phyloP scores from a whole-genome alignment of 352 stramenopile genomes.

The Pythium angustatum region DNA sequence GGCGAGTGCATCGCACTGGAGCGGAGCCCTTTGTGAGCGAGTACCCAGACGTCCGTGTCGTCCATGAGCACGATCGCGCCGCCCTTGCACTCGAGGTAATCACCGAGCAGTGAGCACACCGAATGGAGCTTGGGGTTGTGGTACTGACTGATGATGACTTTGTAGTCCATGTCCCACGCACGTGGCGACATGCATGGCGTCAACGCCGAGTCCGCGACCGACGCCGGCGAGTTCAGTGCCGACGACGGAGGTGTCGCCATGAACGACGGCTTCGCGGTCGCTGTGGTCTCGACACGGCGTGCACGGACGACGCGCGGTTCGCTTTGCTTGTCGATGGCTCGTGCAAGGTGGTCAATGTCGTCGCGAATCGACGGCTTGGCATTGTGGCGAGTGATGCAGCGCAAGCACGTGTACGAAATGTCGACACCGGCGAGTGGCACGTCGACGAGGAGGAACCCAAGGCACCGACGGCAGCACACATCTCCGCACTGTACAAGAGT shows the following conservation, averaged over 20 bases:
- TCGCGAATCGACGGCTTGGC: conserved; percentile 45
- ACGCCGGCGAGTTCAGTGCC: conserved; percentile 3
- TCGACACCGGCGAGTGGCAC: conserved; percentile 62
- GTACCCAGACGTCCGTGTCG: conserved; percentile 61
- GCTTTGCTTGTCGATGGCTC: conserved; percentile 38
- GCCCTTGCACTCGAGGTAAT: conserved; percentile 74
- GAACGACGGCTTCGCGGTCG: background rate
- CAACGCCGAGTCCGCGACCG: conserved; percentile 18
- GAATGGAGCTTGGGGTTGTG: conserved; percentile 72
- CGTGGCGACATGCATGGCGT: conserved; percentile 37
- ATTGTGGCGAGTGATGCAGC: conserved; percentile 60
- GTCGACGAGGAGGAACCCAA: conserved; percentile 71
- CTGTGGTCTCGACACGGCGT: conserved; percentile 1
- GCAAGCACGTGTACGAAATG: conserved; percentile 63
- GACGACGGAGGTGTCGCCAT: conserved; percentile 19
- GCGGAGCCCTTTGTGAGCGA: conserved; percentile 60
- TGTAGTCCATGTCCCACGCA: conserved; percentile 35
- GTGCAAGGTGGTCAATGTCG: conserved; percentile 45
- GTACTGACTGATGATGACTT: conserved; percentile 75
- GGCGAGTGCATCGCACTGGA: conserved; percentile 50
- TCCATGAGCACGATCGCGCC: conserved; percentile 66
- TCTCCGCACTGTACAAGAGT: conserved; percentile 56
- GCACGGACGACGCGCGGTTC: conserved; percentile 17
- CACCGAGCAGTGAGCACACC: conserved; percentile 59
- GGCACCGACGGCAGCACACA: conserved; percentile 65